Conservation (phyloP, 768 basidiomycete genomes). For the Psilocybe cyanescens region DNA sequence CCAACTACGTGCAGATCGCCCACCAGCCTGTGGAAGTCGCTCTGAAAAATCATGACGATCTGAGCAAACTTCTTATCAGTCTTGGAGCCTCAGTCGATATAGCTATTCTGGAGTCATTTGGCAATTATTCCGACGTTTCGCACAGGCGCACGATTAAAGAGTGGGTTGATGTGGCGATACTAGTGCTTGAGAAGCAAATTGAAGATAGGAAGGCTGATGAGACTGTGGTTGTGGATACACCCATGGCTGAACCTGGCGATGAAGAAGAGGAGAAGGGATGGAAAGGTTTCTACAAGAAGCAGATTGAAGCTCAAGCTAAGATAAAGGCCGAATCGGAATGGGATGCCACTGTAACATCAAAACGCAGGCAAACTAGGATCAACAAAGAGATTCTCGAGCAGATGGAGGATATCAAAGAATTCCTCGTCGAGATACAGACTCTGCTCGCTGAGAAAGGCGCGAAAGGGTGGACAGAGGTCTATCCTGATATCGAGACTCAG, state of each 20-base stretch:
- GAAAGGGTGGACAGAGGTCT: constrained; percentile 46
- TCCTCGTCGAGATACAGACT: constrained; percentile 36
- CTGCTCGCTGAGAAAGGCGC: constrained; percentile 38
- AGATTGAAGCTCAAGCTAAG: not conserved
- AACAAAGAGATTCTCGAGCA: constrained; percentile 16
- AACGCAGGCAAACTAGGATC: not conserved
- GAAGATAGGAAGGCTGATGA: constrained; percentile 20
- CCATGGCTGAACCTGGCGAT: not conserved
- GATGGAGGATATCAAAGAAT: constrained; percentile 31
- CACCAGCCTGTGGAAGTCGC: constrained; percentile 41
- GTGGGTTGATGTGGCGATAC: constrained; percentile 40
- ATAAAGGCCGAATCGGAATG: not conserved
- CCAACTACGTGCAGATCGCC: constrained; percentile 29
- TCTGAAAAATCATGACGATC: constrained; percentile 35
- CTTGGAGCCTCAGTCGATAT: constrained; percentile 39
- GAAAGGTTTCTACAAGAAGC: constrained; percentile 11
- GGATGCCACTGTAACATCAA: not conserved
- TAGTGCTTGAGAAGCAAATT: constrained; percentile 24
- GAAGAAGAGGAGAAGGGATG: constrained; percentile 8
- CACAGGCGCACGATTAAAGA: constrained; percentile 36
- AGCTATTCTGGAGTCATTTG: constrained; percentile 28
- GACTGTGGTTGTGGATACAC: not conserved
- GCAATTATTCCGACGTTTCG: constrained; percentile 18
- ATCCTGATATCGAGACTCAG: constrained; percentile 29
- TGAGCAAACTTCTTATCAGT: constrained; percentile 39